Percentiles rank a stretch among this genome's conserved stretches.
Evolutionary conservation across 257 asterid species (phyloP).

Genomic region (Capsicum rhomboideum): DNA sequence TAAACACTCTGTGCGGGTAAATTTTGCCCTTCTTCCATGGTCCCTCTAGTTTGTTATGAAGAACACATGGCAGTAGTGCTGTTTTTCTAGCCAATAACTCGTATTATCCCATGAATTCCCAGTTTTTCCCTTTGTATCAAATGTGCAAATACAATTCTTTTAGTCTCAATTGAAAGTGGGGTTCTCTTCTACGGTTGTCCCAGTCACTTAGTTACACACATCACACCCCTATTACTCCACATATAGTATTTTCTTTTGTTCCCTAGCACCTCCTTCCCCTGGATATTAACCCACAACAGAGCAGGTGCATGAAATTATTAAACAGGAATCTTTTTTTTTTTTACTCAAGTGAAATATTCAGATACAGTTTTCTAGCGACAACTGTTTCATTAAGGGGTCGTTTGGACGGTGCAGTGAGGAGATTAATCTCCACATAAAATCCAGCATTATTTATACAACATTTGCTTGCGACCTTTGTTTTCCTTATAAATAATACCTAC

Average conservation of each 20-base stretch:
- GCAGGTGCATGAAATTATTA: not conserved
- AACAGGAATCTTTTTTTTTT: not conserved
- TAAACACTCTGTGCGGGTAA: too few species aligned
- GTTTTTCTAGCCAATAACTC: too few species aligned
- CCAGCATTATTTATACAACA: not conserved
- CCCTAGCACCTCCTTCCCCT: not conserved
- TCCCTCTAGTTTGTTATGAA: too few species aligned
- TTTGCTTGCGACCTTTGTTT: not conserved
- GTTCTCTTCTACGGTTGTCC: too few species aligned
- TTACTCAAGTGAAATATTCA: not conserved
- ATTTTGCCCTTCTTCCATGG: too few species aligned
- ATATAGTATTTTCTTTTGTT: not conserved
- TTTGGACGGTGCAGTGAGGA: not conserved
- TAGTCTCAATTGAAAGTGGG: too few species aligned
- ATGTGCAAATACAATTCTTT: too few species aligned
- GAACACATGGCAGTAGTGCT: too few species aligned
- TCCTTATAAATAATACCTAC: not conserved
- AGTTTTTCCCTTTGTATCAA: too few species aligned
- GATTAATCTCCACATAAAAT: not conserved
- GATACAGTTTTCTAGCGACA: not conserved
- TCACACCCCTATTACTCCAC: too few species aligned
- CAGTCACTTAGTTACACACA: too few species aligned
- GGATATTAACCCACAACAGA: not conserved
- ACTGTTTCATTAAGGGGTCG: not conserved
- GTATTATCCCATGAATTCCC: too few species aligned